These are phyloP conservation scores for Claviceps capensis DNA, from an alignment of 2,329 filamentous ascomycete genomes.

Conservation along the genomic window DNA sequence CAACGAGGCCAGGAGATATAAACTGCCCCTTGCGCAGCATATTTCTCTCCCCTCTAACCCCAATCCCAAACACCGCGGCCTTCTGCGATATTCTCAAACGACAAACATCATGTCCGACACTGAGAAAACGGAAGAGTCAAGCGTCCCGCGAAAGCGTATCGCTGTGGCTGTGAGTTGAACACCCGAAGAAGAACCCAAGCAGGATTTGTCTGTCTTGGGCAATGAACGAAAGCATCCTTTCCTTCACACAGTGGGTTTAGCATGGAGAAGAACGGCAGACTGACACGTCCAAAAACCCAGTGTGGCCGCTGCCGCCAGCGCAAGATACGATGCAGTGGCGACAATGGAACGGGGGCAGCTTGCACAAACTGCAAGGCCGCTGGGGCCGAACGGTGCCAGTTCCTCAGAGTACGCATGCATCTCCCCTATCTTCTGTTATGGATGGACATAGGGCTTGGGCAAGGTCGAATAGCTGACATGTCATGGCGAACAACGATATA, in stretches of 20 bases:
- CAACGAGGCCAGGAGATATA: conserved; percentile 2
- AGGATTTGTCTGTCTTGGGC: neutral
- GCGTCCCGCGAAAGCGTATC: conserved; percentile 41
- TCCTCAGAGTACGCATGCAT: conserved; percentile 52
- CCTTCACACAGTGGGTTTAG: no score
- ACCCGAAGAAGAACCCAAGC: neutral
- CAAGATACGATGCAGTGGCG: conserved; percentile 90
- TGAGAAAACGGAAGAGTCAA: conserved; percentile 19
- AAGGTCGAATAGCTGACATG: neutral
- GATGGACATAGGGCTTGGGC: neutral
- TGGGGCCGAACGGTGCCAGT: conserved; percentile 58
- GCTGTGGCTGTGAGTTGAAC: conserved; percentile 41
- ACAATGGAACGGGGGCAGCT: conserved; percentile 59
- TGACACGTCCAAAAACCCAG: conserved; percentile 29
- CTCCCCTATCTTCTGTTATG: neutral
- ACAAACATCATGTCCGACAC: conserved; percentile 1
- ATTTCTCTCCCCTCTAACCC: neutral
- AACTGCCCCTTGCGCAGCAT: neutral
- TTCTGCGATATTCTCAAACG: neutral
- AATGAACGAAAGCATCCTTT: neutral
- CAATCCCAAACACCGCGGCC: neutral
- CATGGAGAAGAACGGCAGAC: conserved; percentile 3
- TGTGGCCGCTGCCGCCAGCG: conserved; percentile 81
- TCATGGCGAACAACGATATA: neutral
- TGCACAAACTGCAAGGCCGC: conserved; percentile 74